These are phyloP conservation scores for Plectosphaerella plurivora DNA, from an alignment of 2,329 filamentous ascomycete species.

Conservation along the genomic window DNA sequence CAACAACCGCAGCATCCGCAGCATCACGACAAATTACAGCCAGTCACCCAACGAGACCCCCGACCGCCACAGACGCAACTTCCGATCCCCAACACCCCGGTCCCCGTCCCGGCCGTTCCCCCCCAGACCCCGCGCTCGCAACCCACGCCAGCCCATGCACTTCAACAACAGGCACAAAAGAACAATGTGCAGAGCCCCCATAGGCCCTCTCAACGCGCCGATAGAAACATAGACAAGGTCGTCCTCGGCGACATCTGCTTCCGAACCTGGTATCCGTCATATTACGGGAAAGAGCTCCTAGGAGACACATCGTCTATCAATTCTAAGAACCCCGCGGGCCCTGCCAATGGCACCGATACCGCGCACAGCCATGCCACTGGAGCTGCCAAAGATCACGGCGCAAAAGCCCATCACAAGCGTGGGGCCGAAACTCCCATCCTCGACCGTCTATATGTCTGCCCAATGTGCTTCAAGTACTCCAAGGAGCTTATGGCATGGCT, in stretches of 20 bases:
- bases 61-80: background rate
- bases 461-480: conserved; percentile 91
- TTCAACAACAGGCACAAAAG: conserved; percentile 4
- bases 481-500: conserved; percentile 56
- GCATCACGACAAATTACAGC: conserved; percentile 4
- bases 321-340: conserved; percentile 5
- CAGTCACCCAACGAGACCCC: conserved; percentile 18
- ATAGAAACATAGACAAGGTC: conserved; percentile 82
- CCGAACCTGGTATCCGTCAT: conserved; percentile 88
- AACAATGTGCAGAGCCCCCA: conserved; percentile 13
- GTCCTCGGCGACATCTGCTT: conserved; percentile 81
- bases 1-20: conserved; percentile 3
- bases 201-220: conserved; percentile 36
- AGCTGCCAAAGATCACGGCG: background rate
- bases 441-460: conserved; percentile 77
- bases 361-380: conserved; percentile 5
- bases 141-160: background rate
- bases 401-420: conserved; percentile 23
- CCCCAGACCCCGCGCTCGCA: conserved; percentile 27
- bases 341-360: conserved; percentile 5
- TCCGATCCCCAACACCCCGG: background rate
- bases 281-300: conserved; percentile 71
- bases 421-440: conserved; percentile 40
- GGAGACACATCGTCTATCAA: conserved; percentile 36
- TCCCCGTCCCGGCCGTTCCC: conserved; percentile 24